These are phyloP conservation scores for Pichia exigua DNA, from an alignment of 805 yeast species.

Conservation along the genomic window DNA sequence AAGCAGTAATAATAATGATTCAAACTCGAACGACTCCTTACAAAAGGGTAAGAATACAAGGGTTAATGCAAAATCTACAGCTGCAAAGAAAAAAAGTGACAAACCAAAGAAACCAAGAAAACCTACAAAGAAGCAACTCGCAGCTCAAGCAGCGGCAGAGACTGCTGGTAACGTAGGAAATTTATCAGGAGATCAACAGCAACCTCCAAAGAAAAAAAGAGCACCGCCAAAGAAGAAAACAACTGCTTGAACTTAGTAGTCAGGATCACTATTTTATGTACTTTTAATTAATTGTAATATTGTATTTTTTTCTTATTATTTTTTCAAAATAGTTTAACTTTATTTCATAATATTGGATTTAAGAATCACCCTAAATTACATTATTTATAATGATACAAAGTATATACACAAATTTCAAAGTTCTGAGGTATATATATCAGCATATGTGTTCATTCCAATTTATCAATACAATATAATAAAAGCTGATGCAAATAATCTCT, in stretches of 20 bases:
- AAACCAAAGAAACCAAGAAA: constrained; percentile 25
- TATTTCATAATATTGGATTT: neutral
- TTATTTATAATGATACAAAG: neutral
- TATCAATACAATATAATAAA: constrained; percentile 24
- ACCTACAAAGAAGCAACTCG: constrained; percentile 27
- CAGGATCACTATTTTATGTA: neutral
- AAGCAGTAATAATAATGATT: neutral
- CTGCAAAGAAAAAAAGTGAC: constrained; percentile 16
- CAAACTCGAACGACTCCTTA: neutral
- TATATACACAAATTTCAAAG: neutral
- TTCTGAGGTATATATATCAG: neutral
- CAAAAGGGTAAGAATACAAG: constrained; percentile 1
- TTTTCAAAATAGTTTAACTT: neutral
- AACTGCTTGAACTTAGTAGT: neutral
- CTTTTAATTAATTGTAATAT: neutral
- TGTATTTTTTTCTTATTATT: neutral
- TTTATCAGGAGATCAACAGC: constrained; percentile 9
- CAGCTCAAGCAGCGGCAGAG: constrained; percentile 22
- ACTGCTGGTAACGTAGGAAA: constrained; percentile 19
- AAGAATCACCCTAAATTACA: neutral
- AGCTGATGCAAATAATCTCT: constrained; percentile 48
- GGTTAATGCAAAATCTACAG: neutral
- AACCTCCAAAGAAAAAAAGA: constrained; percentile 25
- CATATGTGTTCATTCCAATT: neutral
- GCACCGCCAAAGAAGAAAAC: constrained; percentile 23